Evolutionary conservation across 257 asterid species (phyloP), one percentile per base, ranked within the genome.

Genomic region (Perilla frutescens): DNA sequence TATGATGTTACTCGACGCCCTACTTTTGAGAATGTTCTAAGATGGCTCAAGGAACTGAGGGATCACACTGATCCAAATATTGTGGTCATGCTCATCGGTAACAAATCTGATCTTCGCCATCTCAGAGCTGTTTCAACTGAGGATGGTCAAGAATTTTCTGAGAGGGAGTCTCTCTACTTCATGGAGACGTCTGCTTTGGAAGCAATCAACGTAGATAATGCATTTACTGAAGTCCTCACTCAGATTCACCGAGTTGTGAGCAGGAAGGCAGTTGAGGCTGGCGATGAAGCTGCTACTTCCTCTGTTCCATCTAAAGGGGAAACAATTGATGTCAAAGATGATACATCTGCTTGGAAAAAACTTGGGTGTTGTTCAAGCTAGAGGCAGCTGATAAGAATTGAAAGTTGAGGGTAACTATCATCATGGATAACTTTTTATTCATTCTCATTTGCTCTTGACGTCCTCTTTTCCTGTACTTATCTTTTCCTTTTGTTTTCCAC

Each of bases 121-220:
- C 88, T 81, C 29, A 78, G 82, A 73, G 74, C 86, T 43, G 86
- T 81, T 48, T 20, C 84, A 1, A 81, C 88, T 7, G 88, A 84
- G 44, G 84, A 84, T n/a, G 88, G 86, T 51, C 77, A 66, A 73
- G 78, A 84, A 41, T 79, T 84, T 66, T 77, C 88, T 1, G 88
- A 84, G 73, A 70, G 55, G 66, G 84, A 81, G 77, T 79, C 80
- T 69, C 84, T 84, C 67, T 84, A 73, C 81, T 84, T 81, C 84
- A 84, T 84, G 86, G 88, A 84, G 75, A 82, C 87, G 13, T 85
- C 89, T 65, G 89, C 89, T 4, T 71, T 82, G 73, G 87, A 85
- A 78, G 85, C 89, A 53, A 80, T 82, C 47, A 85, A 85, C 13
- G 87, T 85, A 31, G 80, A 80, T 10, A 80, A 73, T 15, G 87